These are phyloP conservation scores for Phytophthora pluvialis DNA, from an alignment of 352 stramenopile species.

Conservation along the genomic window DNA sequence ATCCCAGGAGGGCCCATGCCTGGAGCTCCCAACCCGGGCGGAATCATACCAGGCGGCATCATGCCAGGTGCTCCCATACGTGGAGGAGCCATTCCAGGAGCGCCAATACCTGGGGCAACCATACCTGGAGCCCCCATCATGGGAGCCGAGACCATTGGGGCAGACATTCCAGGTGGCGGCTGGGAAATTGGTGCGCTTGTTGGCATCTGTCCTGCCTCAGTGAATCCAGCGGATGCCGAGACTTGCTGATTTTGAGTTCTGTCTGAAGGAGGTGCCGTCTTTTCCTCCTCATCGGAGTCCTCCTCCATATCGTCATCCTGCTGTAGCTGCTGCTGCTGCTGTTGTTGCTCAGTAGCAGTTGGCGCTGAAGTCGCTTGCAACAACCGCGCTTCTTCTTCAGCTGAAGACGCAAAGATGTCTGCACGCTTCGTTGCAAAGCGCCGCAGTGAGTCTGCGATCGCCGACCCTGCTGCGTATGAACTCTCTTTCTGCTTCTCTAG, in stretches of 20 bases:
- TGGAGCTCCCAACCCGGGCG: constrained; percentile 29
- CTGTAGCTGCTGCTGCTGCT: constrained; percentile 27
- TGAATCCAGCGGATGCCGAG: constrained; percentile 2
- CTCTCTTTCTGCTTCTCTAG: constrained; percentile 98
- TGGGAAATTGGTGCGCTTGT: constrained; percentile 17
- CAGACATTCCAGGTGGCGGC: constrained; percentile 20
- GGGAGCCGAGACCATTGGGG: constrained; percentile 19
- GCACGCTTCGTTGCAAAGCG: constrained; percentile 92
- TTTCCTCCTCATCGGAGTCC: constrained; percentile 48
- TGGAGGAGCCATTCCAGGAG: constrained; percentile 20
- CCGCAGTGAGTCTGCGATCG: constrained; percentile 95
- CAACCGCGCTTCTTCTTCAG: constrained; percentile 80
- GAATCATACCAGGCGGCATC: constrained; percentile 31
- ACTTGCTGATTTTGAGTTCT: constrained; percentile 16
- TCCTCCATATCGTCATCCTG: constrained; percentile 53
- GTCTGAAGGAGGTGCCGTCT: constrained; percentile 9
- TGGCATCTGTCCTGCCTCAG: constrained; percentile 18
- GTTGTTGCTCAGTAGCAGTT: constrained; percentile 20
- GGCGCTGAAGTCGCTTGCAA: constrained; percentile 55
- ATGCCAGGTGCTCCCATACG: constrained; percentile 37
- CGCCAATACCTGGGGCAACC: constrained; percentile 3
- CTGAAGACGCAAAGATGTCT: constrained; percentile 94
- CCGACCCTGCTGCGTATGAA: constrained; percentile 92
- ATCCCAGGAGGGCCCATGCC: constrained; percentile 23
- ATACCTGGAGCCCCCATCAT: constrained; percentile 38